These are phyloP conservation scores for Maudiozyma barnettii DNA, from an alignment of 805 yeast species.

Conservation along the genomic window DNA sequence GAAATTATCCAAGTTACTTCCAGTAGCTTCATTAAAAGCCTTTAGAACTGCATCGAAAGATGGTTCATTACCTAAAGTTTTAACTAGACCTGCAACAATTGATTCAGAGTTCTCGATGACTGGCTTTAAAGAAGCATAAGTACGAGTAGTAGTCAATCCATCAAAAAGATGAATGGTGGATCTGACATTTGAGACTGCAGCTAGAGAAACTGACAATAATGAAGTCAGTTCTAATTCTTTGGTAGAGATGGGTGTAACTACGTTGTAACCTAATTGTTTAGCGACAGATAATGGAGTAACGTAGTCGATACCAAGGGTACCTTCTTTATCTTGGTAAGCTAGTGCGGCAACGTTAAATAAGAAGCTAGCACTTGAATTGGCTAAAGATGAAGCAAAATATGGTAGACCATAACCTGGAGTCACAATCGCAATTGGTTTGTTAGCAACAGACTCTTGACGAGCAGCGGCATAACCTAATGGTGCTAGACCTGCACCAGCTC, in stretches of 20 bases:
- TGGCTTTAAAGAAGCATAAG: constrained; percentile 14
- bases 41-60: constrained; percentile 21
- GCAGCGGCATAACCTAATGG: constrained; percentile 56
- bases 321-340: constrained; percentile 49
- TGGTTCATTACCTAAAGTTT: constrained; percentile 9
- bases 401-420: constrained; percentile 60
- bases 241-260: constrained; percentile 55
- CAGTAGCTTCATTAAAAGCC: constrained; percentile 21
- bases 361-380: constrained; percentile 39
- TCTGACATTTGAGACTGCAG: constrained; percentile 32
- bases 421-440: constrained; percentile 33
- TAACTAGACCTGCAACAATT: constrained; percentile 7
- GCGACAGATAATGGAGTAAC: constrained; percentile 54
- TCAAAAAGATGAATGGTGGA: constrained; percentile 69
- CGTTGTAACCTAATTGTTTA: constrained; percentile 51
- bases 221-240: constrained; percentile 62
- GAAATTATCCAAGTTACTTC: constrained; percentile 21
- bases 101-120: constrained; percentile 6
- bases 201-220: constrained; percentile 52
- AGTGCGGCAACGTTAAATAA: constrained; percentile 69
- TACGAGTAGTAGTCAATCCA: constrained; percentile 44
- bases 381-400: constrained; percentile 43
- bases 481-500: constrained; percentile 76
- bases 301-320: constrained; percentile 54
- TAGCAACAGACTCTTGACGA: constrained; percentile 22